Evolutionary conservation across 2,329 filamentous ascomycete species (phyloP).

Genomic region (Colletotrichum tropicicola): DNA sequence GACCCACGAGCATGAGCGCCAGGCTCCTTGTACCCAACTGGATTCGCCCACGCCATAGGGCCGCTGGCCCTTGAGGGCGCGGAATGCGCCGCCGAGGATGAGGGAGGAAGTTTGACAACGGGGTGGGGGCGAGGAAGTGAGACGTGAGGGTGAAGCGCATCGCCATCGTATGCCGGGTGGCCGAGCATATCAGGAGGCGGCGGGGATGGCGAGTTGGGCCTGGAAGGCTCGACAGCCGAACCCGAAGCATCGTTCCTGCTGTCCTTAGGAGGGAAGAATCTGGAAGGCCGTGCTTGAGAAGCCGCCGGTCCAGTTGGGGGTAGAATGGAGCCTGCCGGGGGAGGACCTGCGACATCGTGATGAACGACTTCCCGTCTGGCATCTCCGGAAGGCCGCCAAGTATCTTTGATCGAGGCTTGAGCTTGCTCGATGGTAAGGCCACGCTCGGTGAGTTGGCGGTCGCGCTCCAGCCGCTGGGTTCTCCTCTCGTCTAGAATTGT

Average conservation of each 20-base stretch:
- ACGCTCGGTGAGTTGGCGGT: slow-evolving; percentile 54
- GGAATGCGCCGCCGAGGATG: slow-evolving; percentile 49
- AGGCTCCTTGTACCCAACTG: slow-evolving; percentile 42
- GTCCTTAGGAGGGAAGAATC: slow-evolving; percentile 70
- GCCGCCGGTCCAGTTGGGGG: slow-evolving; percentile 40
- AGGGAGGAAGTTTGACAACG: slow-evolving; percentile 82
- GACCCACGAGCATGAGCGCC: slow-evolving; percentile 9
- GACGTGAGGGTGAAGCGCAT: slow-evolving; percentile 72
- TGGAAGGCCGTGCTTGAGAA: slow-evolving; percentile 61
- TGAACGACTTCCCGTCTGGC: slow-evolving; percentile 45
- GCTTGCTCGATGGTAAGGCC: slow-evolving; percentile 53
- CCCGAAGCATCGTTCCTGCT: slow-evolving; percentile 49
- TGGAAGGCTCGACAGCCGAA: slow-evolving; percentile 44
- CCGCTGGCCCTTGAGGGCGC: slow-evolving; percentile 36
- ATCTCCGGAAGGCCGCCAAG: slow-evolving; percentile 57
- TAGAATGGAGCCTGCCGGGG: slow-evolving; percentile 34
- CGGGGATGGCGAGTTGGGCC: slow-evolving; percentile 70
- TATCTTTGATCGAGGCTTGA: slow-evolving; percentile 61
- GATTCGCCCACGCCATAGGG: slow-evolving; percentile 46
- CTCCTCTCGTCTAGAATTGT: slow-evolving; percentile 49
- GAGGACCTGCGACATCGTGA: slow-evolving; percentile 27
- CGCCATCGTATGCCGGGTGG: slow-evolving; percentile 78
- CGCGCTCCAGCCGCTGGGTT: slow-evolving; percentile 50
- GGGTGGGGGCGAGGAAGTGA: slow-evolving; percentile 76
- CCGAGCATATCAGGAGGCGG: slow-evolving; percentile 76